These are phyloP conservation scores for Carallia pectinifolia DNA, from an alignment of 345 rosid species.

Conservation along the genomic window DNA sequence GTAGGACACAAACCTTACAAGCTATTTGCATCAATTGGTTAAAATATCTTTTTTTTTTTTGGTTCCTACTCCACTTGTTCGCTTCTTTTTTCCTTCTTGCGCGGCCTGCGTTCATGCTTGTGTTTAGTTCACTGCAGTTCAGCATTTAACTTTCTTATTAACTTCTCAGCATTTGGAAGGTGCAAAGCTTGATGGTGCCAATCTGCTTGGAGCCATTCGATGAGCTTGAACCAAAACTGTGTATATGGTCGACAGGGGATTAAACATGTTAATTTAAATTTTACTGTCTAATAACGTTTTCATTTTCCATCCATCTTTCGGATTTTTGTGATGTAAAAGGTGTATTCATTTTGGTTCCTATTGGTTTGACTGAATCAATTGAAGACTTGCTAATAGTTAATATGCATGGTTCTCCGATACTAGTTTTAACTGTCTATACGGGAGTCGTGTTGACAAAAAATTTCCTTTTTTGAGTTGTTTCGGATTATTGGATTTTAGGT, in stretches of 20 bases:
- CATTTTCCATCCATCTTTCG: not conserved
- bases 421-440: too few species aligned
- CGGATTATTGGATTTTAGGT: too few species aligned
- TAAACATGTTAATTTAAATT: not conserved
- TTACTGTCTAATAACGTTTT: not conserved
- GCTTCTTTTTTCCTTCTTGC: too few species aligned
- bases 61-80: too few species aligned
- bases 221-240: slow-evolving; percentile 20
- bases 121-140: not conserved
- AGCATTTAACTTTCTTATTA: not conserved
- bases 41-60: not conserved
- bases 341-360: not conserved
- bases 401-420: too few species aligned
- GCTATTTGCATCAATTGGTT: not conserved
- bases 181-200: slow-evolving; percentile 88
- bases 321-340: not conserved
- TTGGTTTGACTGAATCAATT: slow-evolving; percentile 3
- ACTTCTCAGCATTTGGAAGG: slow-evolving; percentile 70
- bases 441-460: too few species aligned
- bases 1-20: not conserved
- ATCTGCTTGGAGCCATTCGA: slow-evolving; percentile 72
- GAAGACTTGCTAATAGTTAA: too few species aligned
- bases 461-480: too few species aligned
- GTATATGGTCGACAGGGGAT: not conserved
- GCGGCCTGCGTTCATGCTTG: too few species aligned